Base-by-base conservation (phyloP, 106 monocot species). In the Triglochin maritima region DNA sequence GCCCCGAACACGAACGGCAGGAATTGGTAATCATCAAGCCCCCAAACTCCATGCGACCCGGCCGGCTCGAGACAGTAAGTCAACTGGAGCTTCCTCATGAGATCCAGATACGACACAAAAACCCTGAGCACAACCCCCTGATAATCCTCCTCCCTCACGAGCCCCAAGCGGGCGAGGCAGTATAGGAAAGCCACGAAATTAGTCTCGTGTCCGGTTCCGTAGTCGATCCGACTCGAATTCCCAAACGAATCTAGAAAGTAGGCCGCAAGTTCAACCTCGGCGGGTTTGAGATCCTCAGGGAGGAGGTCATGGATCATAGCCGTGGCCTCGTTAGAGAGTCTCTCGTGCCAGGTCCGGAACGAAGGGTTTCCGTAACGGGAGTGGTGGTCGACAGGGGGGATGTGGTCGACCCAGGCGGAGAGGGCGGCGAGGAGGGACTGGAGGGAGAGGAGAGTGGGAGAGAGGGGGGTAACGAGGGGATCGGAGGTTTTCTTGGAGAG, bases 21-120 rank as follows among this genome's bases (percentile, higher is more conserved):
- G 69, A 96, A 96, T 60, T 96, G 96, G 79, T 86, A 91, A 58
- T 96, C 96, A 17, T 96, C 96, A 4, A 96, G 74, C 2, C 90
- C 96, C 96, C 96, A 96, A 3, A 96, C 96, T 3, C 96, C 90
- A 46, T 96, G 96, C 5, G 88, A 91, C 3, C 91, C 96, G 15
- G 96, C 96, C 0, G 90, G 96, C 70, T 96, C 96, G 4, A 96
- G 86, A 44, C 48, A 71, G 78, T 96, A 91, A 4, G 65, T 68
- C 10, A 9, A 63, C 77, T 96, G 96, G 65, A 96, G 79, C 78
- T 78, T 86, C 68, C 96, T 77, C 90, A 88, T 91, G 17, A 91
- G 69, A 2, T 86, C 69, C 15, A 96, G 45, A 44, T 96, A 96
- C 13, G 57, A 52, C 29, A 77, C 72, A 61, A 96, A 96, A 7